A percentile compares a stretch with the other conserved stretches of the same genome.
Evolutionary conservation across 208 protist genomes (phyloP).

Genomic region (Trypanosoma rangeli): DNA sequence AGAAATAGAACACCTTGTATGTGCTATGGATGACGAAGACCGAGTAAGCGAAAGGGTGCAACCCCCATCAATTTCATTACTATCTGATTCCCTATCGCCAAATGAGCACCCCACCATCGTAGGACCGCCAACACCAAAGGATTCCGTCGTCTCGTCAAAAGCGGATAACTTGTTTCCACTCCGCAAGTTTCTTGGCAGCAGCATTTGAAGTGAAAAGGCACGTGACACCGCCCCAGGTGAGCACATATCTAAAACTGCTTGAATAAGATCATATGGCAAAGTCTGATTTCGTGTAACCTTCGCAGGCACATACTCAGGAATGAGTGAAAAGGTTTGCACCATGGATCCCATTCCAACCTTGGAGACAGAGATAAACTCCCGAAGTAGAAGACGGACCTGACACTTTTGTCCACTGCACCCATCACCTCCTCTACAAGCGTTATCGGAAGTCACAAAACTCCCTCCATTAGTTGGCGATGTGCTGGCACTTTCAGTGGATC

Average conservation of each 20-base stretch:
- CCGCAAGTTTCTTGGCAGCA: slow-evolving; percentile 14
- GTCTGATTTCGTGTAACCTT: slow-evolving; percentile 42
- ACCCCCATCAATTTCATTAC: not conserved
- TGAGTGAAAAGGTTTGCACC: slow-evolving; percentile 73
- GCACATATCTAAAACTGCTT: slow-evolving; percentile 27
- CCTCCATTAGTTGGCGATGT: not conserved
- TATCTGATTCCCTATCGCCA: not conserved
- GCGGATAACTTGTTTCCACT: not conserved
- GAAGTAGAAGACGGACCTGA: slow-evolving; percentile 44
- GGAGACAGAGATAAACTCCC: slow-evolving; percentile 66
- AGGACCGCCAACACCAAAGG: not conserved
- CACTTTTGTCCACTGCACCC: not conserved
- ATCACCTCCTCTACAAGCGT: not conserved
- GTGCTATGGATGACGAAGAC: not conserved
- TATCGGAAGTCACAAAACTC: not conserved
- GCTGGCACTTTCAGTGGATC: not conserved
- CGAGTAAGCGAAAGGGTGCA: not conserved
- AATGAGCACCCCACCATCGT: not conserved
- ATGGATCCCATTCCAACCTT: slow-evolving; percentile 37
- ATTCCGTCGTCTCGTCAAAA: not conserved
- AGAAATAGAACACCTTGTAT: not conserved
- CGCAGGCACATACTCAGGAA: slow-evolving; percentile 33
- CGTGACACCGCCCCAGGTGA: slow-evolving; percentile 40
- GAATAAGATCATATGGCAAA: slow-evolving; percentile 34
- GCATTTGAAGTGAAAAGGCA: slow-evolving; percentile 41